Base-by-base conservation (phyloP, 345 rosid genomes). In the Jatropha curcas region DNA sequence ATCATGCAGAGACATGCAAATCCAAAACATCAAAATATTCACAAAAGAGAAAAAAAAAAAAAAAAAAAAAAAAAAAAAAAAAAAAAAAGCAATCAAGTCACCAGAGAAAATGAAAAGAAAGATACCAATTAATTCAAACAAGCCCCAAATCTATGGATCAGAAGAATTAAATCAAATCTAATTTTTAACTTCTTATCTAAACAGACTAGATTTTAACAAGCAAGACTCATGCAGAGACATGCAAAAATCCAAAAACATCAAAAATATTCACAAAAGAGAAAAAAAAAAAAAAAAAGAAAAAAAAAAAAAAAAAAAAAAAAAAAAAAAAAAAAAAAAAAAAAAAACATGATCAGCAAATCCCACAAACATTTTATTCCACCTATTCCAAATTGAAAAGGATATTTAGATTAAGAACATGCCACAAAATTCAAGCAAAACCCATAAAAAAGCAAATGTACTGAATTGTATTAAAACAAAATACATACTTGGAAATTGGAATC, bases 401-500 rank as follows among this genome's bases (percentile, higher is more conserved):
- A 50, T 6, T 17, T 3, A 48, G 13, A 51, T 31, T 7, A 59
- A 74, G 28, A 12, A 71, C 2, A 17, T 19, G 64, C 19, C 57
- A 3, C n/a, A 71, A 63, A 17, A 58, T 17, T 25, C 34, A 43
- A 62, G 33, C 53, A 48, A 2, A 48, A 48, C 20, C 53, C 7
- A 14, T 48, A 17, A 7, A 48, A 41, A 41, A 37, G 20, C 43
- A 66, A 41, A 25, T 52, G 35, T 20, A 31, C 20, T 22, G 41
- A 22, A 16, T 22, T 41, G 25, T 24, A 11, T n/a, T 5, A 13
- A 20, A 30, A 55, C 33, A 68, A 25, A 33, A 35, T 0, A 46
- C 72, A 16, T 43, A 79, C 86, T 82, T 73, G 25, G 34, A 30
- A 31, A 65, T 24, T 48, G 53, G 58, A 75, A 50, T 46, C 28